Evolutionary conservation across 495 filamentous ascomycete species (phyloP).

Genomic region (Hypoxylon crocopeplum): DNA sequence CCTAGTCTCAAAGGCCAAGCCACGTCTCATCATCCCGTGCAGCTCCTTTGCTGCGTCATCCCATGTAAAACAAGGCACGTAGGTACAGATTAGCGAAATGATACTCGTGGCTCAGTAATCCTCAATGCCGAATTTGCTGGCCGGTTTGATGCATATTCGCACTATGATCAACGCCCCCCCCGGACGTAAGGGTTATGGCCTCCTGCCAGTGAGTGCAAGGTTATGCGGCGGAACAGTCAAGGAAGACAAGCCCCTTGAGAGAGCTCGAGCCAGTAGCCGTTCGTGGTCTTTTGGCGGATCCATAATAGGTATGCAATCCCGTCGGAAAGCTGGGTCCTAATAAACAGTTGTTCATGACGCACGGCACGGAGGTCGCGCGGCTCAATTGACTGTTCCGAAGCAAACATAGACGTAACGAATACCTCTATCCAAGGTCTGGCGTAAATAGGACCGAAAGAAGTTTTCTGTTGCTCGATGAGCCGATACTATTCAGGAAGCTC

Average conservation of each 20-base stretch:
- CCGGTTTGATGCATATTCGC: slow-evolving; percentile 16
- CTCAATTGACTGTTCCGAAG: slow-evolving; percentile 26
- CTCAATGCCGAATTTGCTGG: slow-evolving; percentile 30
- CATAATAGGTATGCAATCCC: neutral
- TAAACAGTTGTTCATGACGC: neutral
- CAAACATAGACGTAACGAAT: slow-evolving; percentile 14
- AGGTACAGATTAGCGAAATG: slow-evolving; percentile 41
- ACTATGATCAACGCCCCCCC: slow-evolving; percentile 31
- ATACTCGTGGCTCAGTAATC: slow-evolving; percentile 35
- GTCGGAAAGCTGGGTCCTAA: neutral
- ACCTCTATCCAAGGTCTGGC: slow-evolving; percentile 11
- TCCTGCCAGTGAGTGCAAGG: slow-evolving; percentile 27
- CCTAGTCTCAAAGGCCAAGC: slow-evolving; percentile 30
- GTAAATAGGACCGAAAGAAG: slow-evolving; percentile 18
- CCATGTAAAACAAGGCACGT: slow-evolving; percentile 30
- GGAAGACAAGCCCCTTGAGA: slow-evolving; percentile 5
- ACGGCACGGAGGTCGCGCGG: slow-evolving; percentile 26
- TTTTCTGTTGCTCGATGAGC: neutral
- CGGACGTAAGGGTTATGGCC: slow-evolving; percentile 34
- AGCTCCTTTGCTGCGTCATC: slow-evolving; percentile 33
- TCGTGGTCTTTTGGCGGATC: too few relatives aligned
- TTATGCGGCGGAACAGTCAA: slow-evolving; percentile 22
- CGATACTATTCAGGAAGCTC: neutral
- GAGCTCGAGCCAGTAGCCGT: slow-evolving; percentile 4
- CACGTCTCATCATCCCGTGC: slow-evolving; percentile 36